Evolutionary conservation across 306 rosid genomes (phyloP).

Genomic region (Vigna angularis): DNA sequence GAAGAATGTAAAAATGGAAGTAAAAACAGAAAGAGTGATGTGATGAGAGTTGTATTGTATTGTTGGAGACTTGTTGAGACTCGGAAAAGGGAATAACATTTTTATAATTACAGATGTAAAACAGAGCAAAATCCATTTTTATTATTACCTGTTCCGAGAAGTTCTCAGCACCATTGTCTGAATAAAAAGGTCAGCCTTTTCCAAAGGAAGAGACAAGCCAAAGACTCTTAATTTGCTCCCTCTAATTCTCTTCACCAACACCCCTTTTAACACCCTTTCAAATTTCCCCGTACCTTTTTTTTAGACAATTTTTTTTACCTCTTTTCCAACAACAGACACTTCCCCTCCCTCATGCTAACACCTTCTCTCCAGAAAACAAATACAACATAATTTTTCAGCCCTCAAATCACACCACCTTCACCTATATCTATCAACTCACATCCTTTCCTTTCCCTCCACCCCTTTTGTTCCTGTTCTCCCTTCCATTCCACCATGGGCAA

Average conservation of each 20-base stretch:
- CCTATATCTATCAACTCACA: constrained; percentile 1
- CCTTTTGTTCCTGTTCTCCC: neutral
- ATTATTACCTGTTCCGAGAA: constrained; percentile 42
- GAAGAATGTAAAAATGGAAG: neutral
- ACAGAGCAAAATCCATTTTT: constrained; percentile 36
- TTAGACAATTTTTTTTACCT: constrained; percentile 34
- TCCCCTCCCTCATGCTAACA: neutral
- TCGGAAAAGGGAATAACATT: neutral
- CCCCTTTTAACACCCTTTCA: constrained; percentile 39
- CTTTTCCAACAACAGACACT: neutral
- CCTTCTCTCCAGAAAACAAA: constrained; percentile 23
- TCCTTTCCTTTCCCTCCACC: neutral
- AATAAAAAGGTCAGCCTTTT: neutral
- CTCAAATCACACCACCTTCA: constrained; percentile 48
- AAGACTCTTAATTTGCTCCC: constrained; percentile 43
- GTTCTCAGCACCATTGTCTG: constrained; percentile 50
- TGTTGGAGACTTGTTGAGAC: neutral
- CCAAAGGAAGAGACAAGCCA: constrained; percentile 31
- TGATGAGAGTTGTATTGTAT: neutral
- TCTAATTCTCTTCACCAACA: constrained; percentile 40
- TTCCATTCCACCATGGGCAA: constrained; percentile 83
- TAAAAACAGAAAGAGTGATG: neutral
- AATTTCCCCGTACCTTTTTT: constrained; percentile 39
- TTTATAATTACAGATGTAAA: neutral
- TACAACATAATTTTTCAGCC: constrained; percentile 47